Evolutionary conservation across 2,329 filamentous ascomycete species (phyloP), one percentile per base, ranked within the genome.

Genomic region (Bipolaris sorokiniana): DNA sequence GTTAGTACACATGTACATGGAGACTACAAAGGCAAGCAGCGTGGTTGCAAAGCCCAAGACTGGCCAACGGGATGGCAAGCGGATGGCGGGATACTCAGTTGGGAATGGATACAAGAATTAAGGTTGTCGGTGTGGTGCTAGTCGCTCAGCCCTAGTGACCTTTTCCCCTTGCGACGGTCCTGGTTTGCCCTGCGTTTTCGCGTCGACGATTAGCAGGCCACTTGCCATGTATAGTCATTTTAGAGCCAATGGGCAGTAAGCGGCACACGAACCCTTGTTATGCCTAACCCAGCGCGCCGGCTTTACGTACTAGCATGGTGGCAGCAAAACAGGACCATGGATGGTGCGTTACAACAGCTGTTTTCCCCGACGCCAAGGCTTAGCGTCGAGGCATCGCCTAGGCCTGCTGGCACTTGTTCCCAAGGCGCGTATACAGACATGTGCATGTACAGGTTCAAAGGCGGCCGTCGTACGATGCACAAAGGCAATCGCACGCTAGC

Each of bases 301-400:
- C 28, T 56, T 59, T 58, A 61, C 55, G 59, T 59, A 61, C 58
- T 53, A 59, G 47, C 51, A 46, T 57, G 34, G 22, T 16, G 51
- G n/a, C 28, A 31, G 37, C 48, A 41, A 9, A 23, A 20, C 22
- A 28, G 54, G 44, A 28, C 38, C 38, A 18, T 20, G 28, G 10
- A 31, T n/a, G 41, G 20, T 36, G 41, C 31, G 48, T 36, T n/a
- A n/a, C 41, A 15, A 26, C 16, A 41, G 42, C 31, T 18, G 22
- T n/a, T n/a, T 20, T 26, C 23, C 11, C 41, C 23, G 23, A n/a
- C 16, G 22, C 31, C 31, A 11, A 34, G n/a, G 33, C 20, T 41
- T 13, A 20, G 5, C 40, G 6, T 22, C 20, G 18, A 16, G 7
- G n/a, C 5, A n/a, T 36, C 1, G 15, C 40, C 20, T 20, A 28